These are phyloP conservation scores for Cordyceps javanica DNA, from an alignment of 2,329 filamentous ascomycete species.

Conservation along the genomic window DNA sequence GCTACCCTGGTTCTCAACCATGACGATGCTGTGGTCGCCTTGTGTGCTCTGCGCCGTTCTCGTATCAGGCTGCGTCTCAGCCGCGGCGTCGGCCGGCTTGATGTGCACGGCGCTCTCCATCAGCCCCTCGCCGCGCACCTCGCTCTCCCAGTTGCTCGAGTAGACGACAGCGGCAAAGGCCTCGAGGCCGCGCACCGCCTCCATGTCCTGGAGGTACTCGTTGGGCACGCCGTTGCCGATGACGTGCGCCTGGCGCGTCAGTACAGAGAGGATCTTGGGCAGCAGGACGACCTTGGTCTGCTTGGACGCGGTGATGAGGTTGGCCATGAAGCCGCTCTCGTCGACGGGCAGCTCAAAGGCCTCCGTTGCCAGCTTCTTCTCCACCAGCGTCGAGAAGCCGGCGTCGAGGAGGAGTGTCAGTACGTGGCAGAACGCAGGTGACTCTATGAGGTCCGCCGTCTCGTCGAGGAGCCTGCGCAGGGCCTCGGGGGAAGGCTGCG, in stretches of 20 bases:
- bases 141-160: constrained; percentile 72
- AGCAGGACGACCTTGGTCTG: constrained; percentile 61
- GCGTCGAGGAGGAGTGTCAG: constrained; percentile 81
- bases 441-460: constrained; percentile 92
- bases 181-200: constrained; percentile 68
- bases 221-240: constrained; percentile 76
- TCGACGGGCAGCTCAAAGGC: constrained; percentile 58
- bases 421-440: constrained; percentile 82
- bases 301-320: constrained; percentile 46
- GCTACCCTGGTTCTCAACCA: constrained; percentile 44
- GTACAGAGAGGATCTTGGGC: constrained; percentile 81
- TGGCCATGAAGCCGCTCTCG: constrained; percentile 28
- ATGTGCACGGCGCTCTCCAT: constrained; percentile 33
- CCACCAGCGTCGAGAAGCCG: constrained; percentile 76
- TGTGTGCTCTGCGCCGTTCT: constrained; percentile 14
- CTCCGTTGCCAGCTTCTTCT: constrained; percentile 71
- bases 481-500: constrained; percentile 44
- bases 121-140: constrained; percentile 47
- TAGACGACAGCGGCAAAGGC: constrained; percentile 85
- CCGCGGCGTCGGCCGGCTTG: constrained; percentile 20
- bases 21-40: constrained; percentile 45
- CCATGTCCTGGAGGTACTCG: constrained; percentile 68
- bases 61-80: constrained; percentile 17
- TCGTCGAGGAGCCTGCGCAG: constrained; percentile 87
- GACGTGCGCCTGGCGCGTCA: constrained; percentile 83